Base-by-base conservation (phyloP, 306 rosid genomes). In the Prunus padus region DNA sequence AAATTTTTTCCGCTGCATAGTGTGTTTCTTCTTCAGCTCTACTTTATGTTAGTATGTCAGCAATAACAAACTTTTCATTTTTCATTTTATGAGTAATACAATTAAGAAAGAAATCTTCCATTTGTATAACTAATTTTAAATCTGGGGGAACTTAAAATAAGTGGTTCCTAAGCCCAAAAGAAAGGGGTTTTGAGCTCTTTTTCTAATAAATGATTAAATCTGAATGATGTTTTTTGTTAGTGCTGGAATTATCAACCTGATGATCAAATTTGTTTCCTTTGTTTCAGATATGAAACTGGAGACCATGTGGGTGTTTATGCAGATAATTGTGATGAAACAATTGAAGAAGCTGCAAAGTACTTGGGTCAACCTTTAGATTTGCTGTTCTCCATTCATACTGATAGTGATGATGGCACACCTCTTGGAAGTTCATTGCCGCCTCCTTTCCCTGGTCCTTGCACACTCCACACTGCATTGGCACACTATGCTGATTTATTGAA, bases 281-380 rank as follows among this genome's bases (percentile, higher is more conserved):
- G 81, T 74, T 69, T 72, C 89, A 96, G 98, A 67, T 96, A 96
- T 47, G 99, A 96, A 82, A 96, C 97, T 69, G 99, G 99, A 79
- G 99, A 96, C 80, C 99, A 96, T 45, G 97, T 88, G 75, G 99
- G 99, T 76, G 98, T 96, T 66, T 92, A 88, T 84, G 90, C 86
- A 67, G 97, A 92, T 59, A 96, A 96, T 75, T 83, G 83, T 73
- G 83, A 77, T 77, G 98, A 92, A 84, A 88, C 86, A 54, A 90
- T 92, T 73, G 93, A 89, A 84, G 98, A 92, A 78, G 98, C 96
- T 76, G 89, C 91, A 52, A 82, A 77, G 80, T 80, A 83, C 79
- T 82, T 96, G 90, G 96, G 88, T 81, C 88, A 89, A 79, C 81
- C 87, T 81, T 79, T 91, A 73, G 90, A 89, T 80, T 76, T 90